Base-by-base conservation (phyloP, 495 filamentous ascomycete species). In the Pseudomonodictys pantanalensis region DNA sequence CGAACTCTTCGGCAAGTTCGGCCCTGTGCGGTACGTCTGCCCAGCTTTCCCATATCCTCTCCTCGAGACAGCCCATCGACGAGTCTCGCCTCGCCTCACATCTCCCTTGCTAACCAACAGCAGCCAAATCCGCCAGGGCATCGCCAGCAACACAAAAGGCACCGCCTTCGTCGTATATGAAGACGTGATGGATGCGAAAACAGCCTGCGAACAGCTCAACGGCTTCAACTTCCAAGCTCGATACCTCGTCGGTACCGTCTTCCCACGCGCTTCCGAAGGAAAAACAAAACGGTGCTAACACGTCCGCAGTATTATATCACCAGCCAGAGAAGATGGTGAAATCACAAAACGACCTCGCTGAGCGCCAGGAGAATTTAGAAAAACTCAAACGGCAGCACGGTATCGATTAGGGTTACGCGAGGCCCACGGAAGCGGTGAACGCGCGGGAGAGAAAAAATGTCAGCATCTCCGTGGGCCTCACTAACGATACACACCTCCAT, bases 221-320 rank as follows among this genome's bases (percentile, higher is more conserved):
- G 93, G 93, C 70, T 98, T 95, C 84, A 98, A 98, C 78, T 98
- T 98, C 75, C 95, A 97, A 78, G 95, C 92, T 80, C 90, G 93
- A 72, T 98, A 98, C 77, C 90, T 98, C 68, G 95, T 98, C 71
- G 92, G 92, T 96, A 86, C 49, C 24, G 11, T 26, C 22, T 8
- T 20, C 25, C 24, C 22, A 23, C 24, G 47, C 47, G 11, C 26
- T 29, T 32, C 41, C 3, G 17, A 12, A 11, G 1, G 11, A 17
- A 54, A 8, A 53, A 24, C 18, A 42, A n/a, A n/a, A n/a, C n/a
- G n/a, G n/a, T n/a, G 18, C 47, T 32, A 47, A 47, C 42, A 26
- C 30, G 25, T 12, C 8, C 28, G 29, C 69, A 97, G 93, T 97
- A 54, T 80, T 98, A 73, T 97, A 96, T 72, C 93, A 98, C 74